These are phyloP conservation scores for Batkoa obscura DNA, from an alignment of 371 early-diverging fungal genomes.

Conservation along the genomic window DNA sequence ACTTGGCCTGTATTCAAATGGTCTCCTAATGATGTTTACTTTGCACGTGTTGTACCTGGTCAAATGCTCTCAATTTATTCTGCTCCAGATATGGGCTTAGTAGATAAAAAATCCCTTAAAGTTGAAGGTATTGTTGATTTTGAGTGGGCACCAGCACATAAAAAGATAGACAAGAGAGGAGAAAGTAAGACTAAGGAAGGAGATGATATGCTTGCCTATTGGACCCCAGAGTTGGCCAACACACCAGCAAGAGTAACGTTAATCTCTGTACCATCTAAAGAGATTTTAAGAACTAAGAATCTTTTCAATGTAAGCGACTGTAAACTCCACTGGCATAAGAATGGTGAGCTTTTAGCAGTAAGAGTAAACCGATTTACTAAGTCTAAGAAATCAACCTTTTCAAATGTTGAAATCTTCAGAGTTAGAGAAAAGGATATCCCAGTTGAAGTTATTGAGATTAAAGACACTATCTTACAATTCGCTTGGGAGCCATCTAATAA, in stretches of 20 bases:
- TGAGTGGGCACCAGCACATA: conserved; percentile 64
- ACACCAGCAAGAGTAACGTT: conserved; percentile 93
- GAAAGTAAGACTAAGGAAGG: conserved; percentile 18
- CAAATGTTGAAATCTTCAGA: conserved; percentile 89
- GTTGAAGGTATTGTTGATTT: conserved; percentile 76
- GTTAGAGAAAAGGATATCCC: conserved; percentile 81
- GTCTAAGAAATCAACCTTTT: conserved; percentile 76
- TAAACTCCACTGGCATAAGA: conserved; percentile 80
- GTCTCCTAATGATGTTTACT: conserved; percentile 82
- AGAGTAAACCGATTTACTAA: conserved; percentile 79
- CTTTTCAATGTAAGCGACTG: conserved; percentile 82
- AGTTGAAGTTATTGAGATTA: conserved; percentile 82
- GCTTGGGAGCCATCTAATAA: conserved; percentile 90
- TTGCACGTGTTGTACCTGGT: conserved; percentile 74
- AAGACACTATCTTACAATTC: conserved; percentile 59
- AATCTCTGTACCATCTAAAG: conserved; percentile 56
- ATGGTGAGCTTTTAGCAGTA: conserved; percentile 78
- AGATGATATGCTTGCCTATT: conserved; percentile 69
- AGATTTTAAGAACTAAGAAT: conserved; percentile 87
- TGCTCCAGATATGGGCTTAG: conserved; percentile 74
- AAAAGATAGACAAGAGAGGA: conserved; percentile 3
- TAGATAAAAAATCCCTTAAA: conserved; percentile 88
- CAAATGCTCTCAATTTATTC: conserved; percentile 73
- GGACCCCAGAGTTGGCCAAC: conserved; percentile 89
- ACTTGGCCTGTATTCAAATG: conserved; percentile 95